Evolutionary conservation across 139 green algal species (phyloP).

Genomic region (Coelastrella sp.): DNA sequence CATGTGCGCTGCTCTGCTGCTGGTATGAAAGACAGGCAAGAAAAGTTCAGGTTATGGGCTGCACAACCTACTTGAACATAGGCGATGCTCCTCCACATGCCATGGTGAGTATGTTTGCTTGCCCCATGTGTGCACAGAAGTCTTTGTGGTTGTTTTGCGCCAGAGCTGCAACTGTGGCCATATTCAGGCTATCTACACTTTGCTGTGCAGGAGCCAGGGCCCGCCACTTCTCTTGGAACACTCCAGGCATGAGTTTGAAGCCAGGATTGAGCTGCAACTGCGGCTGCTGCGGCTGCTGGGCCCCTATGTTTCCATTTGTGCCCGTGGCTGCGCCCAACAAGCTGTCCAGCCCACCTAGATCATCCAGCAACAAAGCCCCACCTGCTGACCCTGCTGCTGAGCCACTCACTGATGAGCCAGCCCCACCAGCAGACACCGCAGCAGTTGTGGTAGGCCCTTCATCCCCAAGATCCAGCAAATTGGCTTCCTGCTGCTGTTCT

Average conservation of each 20-base stretch:
- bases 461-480: slow-evolving; percentile 46
- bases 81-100: slow-evolving; percentile 77
- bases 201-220: slow-evolving; percentile 56
- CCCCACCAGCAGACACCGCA: slow-evolving; percentile 8
- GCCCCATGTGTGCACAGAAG: slow-evolving; percentile 74
- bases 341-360: slow-evolving; percentile 47
- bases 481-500: slow-evolving; percentile 54
- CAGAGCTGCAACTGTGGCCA: slow-evolving; percentile 57
- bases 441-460: neutral
- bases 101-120: slow-evolving; percentile 75
- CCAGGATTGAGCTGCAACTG: slow-evolving; percentile 29
- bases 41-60: neutral
- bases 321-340: slow-evolving; percentile 32
- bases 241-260: slow-evolving; percentile 51
- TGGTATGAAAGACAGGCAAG: neutral
- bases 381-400: neutral
- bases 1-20: neutral
- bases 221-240: slow-evolving; percentile 84
- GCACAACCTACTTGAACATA: slow-evolving; percentile 64
- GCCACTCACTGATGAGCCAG: neutral
- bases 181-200: slow-evolving; percentile 54
- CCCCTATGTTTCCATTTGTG: neutral
- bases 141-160: slow-evolving; percentile 70
- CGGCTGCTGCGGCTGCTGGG: slow-evolving; percentile 36
- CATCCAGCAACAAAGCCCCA: slow-evolving; percentile 1